Conservation (phyloP, 163 green algal species). For the Volvox carteri region DNA sequence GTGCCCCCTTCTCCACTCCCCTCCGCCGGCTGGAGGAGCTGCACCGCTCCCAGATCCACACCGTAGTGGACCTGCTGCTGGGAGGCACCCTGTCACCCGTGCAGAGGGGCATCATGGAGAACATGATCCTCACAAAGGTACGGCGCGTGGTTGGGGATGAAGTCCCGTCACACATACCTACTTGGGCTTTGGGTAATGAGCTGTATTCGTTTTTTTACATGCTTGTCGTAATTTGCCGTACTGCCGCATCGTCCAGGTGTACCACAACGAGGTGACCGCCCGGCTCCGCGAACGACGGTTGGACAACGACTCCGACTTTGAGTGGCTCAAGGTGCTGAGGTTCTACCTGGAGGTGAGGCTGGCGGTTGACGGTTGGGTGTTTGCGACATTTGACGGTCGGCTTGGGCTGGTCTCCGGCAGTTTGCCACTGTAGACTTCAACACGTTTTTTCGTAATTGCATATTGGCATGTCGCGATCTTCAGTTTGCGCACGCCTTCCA, state of each 20-base stretch:
- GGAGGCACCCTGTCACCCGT: conserved; percentile 26
- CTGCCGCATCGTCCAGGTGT: too few species aligned
- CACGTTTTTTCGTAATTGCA: too few species aligned
- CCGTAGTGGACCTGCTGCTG: conserved; percentile 60
- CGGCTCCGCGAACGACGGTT: conserved; percentile 54
- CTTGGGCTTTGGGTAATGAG: too few species aligned
- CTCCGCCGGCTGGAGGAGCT: conserved; percentile 46
- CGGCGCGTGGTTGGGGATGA: background rate
- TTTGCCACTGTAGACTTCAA: too few species aligned
- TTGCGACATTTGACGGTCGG: background rate
- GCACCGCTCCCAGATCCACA: conserved; percentile 52
- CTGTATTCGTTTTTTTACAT: too few species aligned
- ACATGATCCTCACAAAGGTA: conserved; percentile 67
- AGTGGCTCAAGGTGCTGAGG: conserved; percentile 67
- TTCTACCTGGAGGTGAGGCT: conserved; percentile 65
- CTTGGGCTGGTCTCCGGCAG: too few species aligned
- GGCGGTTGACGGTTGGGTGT: too few species aligned
- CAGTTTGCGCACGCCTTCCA: too few species aligned
- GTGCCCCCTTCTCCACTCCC: conserved; percentile 40
- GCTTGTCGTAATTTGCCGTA: too few species aligned
- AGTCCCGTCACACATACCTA: too few species aligned
- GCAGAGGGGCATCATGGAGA: conserved; percentile 62
- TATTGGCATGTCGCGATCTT: too few species aligned
- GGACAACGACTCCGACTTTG: conserved; percentile 56
- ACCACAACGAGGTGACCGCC: conserved; percentile 61